These are phyloP conservation scores for Gamsiella multidivaricata DNA, from an alignment of 192 early-diverging fungal genomes.

Conservation along the genomic window DNA sequence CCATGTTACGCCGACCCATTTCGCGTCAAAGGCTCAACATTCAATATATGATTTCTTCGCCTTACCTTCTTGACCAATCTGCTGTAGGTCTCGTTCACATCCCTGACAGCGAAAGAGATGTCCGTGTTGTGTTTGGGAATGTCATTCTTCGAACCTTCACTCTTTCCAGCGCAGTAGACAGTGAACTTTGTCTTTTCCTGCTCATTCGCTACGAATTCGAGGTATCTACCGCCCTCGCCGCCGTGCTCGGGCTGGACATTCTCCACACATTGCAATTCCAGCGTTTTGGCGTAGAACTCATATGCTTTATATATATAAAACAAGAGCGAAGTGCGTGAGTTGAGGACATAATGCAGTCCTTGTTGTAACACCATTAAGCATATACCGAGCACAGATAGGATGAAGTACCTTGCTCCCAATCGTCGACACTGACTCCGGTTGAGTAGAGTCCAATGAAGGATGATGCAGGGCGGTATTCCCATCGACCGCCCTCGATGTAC, in stretches of 20 bases:
- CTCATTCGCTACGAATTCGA: slow-evolving; percentile 21
- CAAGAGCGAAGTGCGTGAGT: background rate
- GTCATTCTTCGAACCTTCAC: background rate
- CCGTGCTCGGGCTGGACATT: slow-evolving; percentile 6
- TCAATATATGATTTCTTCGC: background rate
- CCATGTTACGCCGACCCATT: too few species aligned
- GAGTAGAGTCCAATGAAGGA: slow-evolving; percentile 26
- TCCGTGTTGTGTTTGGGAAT: slow-evolving; percentile 10
- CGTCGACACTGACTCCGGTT: slow-evolving; percentile 12
- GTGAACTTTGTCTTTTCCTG: slow-evolving; percentile 33
- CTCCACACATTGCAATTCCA: slow-evolving; percentile 12
- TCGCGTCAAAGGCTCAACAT: background rate
- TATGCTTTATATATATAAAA: too few species aligned
- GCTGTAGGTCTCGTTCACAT: slow-evolving; percentile 27
- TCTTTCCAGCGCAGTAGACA: slow-evolving; percentile 14
- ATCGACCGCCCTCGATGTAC: slow-evolving; percentile 45
- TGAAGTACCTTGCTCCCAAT: slow-evolving; percentile 22
- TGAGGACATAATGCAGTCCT: too few species aligned
- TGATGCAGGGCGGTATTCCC: slow-evolving; percentile 28
- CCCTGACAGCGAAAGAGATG: slow-evolving; percentile 20
- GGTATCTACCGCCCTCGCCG: slow-evolving; percentile 10
- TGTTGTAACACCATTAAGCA: too few species aligned
- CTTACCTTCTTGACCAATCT: slow-evolving; percentile 40
- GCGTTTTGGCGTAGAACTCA: slow-evolving; percentile 38
- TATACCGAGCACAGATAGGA: background rate